These are phyloP conservation scores for Cyclotella distinguenda DNA, from an alignment of 108 stramenopile genomes.

Conservation along the genomic window DNA sequence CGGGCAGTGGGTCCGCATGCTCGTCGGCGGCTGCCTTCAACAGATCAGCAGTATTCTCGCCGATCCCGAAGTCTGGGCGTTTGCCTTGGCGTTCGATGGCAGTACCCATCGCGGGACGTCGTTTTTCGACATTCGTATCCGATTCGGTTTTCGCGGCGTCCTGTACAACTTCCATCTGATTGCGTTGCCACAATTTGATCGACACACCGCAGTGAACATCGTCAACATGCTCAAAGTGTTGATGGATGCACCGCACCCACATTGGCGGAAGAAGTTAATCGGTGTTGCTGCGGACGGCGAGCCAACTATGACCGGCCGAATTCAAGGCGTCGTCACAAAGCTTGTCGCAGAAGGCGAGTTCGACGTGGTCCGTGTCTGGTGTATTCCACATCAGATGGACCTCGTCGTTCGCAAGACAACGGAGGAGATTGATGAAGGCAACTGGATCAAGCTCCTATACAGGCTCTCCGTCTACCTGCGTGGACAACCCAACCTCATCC, in stretches of 20 bases:
- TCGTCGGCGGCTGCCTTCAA: background rate
- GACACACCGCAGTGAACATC: background rate
- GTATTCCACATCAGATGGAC: background rate
- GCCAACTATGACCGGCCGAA: background rate
- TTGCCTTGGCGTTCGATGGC: background rate
- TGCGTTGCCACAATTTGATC: background rate
- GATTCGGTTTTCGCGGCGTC: background rate
- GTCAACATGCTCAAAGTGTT: background rate
- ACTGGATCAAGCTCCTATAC: background rate
- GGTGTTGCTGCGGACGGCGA: background rate
- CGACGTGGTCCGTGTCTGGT: background rate
- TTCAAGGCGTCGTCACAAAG: background rate
- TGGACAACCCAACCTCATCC: background rate
- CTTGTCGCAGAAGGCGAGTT: background rate
- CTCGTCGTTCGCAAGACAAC: background rate
- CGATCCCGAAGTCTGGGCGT: background rate
- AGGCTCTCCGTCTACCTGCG: background rate
- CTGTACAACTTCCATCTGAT: background rate
- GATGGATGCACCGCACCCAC: background rate
- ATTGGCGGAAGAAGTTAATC: background rate
- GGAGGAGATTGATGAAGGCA: background rate
- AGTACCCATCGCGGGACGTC: background rate
- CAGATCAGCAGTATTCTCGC: background rate
- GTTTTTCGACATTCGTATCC: background rate
- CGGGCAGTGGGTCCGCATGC: background rate